phyloP scores from a whole-genome alignment of 1,284 basidiomycete genomes.

The Ustilago nuda region DNA sequence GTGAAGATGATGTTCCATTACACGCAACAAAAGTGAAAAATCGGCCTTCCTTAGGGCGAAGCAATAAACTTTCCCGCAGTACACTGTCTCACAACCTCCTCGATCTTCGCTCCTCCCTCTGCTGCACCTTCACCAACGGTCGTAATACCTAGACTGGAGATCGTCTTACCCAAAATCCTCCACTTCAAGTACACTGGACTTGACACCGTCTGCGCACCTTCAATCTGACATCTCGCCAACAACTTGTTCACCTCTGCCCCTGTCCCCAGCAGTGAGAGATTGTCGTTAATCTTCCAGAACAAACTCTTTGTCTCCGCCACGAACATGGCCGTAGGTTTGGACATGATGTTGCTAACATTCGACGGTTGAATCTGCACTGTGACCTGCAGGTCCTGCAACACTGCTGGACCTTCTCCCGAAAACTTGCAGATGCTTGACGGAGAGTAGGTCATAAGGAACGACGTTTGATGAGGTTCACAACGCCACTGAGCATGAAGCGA shows the following conservation, averaged over 20 bases:
- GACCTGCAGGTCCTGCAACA: conserved; percentile 68
- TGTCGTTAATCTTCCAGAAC: conserved; percentile 70
- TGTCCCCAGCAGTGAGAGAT: conserved; percentile 25
- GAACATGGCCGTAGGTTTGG: conserved; percentile 72
- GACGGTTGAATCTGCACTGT: conserved; percentile 69
- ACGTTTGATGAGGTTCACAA: conserved; percentile 72
- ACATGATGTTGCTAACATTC: conserved; percentile 71
- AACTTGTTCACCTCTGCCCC: conserved; percentile 69
- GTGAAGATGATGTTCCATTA: too few species aligned
- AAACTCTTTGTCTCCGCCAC: conserved; percentile 68
- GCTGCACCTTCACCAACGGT: not conserved
- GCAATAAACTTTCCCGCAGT: conserved; percentile 47
- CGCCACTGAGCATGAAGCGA: conserved; percentile 72
- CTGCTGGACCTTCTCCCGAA: not conserved
- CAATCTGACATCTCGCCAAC: conserved; percentile 71
- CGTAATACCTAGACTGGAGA: conserved; percentile 28
- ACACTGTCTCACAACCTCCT: conserved; percentile 39
- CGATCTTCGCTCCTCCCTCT: conserved; percentile 13
- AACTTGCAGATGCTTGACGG: conserved; percentile 54
- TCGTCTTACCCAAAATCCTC: conserved; percentile 68
- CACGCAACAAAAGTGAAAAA: not conserved
- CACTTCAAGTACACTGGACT: conserved; percentile 71
- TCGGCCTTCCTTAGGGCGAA: conserved; percentile 20
- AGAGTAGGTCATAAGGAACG: conserved; percentile 72
- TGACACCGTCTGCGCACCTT: conserved; percentile 62